These are phyloP conservation scores for Rhododendron henanense DNA, from an alignment of 148 eudicot genomes.

Conservation along the genomic window DNA sequence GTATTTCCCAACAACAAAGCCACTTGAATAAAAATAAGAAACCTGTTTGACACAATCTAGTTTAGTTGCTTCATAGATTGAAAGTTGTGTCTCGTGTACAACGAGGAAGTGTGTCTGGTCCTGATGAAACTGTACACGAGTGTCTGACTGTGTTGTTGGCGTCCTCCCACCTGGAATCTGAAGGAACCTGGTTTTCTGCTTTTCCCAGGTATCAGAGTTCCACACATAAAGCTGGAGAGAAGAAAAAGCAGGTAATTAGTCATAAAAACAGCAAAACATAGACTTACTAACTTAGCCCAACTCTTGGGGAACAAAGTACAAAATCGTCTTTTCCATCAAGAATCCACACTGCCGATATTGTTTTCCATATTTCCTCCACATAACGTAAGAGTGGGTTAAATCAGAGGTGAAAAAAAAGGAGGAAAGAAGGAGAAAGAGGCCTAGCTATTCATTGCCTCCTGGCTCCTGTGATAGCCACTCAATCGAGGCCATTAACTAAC, in stretches of 20 bases:
- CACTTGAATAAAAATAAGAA: background rate
- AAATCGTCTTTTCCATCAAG: background rate
- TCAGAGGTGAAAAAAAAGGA: background rate
- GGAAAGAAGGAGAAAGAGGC: background rate
- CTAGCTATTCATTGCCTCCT: background rate
- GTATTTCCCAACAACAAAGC: background rate
- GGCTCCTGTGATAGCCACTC: background rate
- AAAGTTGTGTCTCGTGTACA: conserved; percentile 89
- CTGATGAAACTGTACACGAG: conserved; percentile 81
- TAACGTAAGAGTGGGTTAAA: too few relatives aligned
- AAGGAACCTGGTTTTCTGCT: conserved; percentile 52
- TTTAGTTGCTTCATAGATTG: conserved; percentile 77
- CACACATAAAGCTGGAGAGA: conserved; percentile 65
- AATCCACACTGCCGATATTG: background rate
- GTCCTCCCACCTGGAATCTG: conserved; percentile 73
- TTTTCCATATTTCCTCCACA: background rate
- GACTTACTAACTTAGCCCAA: background rate
- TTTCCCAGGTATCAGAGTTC: conserved; percentile 87
- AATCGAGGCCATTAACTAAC: background rate
- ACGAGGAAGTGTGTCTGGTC: conserved; percentile 83
- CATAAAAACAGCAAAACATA: background rate
- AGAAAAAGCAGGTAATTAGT: background rate
- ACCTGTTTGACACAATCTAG: conserved; percentile 81
- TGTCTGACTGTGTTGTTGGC: conserved; percentile 63
- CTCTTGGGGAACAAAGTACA: background rate